Percentiles rank a stretch among this genome's conserved stretches.
Evolutionary conservation across 2,329 filamentous ascomycete genomes (phyloP).

Genomic region (Grosmannia serpens): DNA sequence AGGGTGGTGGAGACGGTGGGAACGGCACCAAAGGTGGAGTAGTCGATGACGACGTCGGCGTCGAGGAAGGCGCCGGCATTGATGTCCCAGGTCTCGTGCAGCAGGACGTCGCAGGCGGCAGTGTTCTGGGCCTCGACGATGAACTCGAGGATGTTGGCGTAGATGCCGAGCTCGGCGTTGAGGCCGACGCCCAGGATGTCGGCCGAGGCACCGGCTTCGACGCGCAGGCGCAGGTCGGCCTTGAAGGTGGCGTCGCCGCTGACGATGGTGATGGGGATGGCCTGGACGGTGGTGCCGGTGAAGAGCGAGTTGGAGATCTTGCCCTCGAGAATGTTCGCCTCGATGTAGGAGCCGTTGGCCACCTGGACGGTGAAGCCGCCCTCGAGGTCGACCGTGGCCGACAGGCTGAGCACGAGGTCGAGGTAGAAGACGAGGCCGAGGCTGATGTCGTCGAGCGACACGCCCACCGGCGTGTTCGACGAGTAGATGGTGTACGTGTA

Average conservation of each 20-base stretch:
- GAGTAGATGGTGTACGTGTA: constrained; percentile 40
- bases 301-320: constrained; percentile 35
- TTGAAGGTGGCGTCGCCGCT: constrained; percentile 34
- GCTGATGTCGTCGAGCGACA: constrained; percentile 29
- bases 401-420: constrained; percentile 38
- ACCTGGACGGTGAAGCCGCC: constrained; percentile 42
- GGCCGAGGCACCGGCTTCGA: constrained; percentile 30
- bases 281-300: constrained; percentile 26
- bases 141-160: constrained; percentile 43
- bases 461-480: constrained; percentile 29
- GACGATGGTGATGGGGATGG: constrained; percentile 34
- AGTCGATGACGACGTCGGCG: constrained; percentile 23
- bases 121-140: constrained; percentile 27
- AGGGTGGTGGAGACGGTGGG: constrained; percentile 30
- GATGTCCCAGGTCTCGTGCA: constrained; percentile 25
- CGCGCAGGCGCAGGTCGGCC: constrained; percentile 38
- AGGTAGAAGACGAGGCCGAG: constrained; percentile 36
- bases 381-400: constrained; percentile 37
- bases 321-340: constrained; percentile 31
- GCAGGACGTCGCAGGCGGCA: constrained; percentile 23
- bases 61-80: constrained; percentile 26
- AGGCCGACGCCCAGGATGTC: constrained; percentile 23
- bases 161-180: constrained; percentile 33
- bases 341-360: constrained; percentile 29
- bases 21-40: constrained; percentile 26